Base-by-base conservation (phyloP, 2,329 filamentous ascomycete genomes). In the Aspergillus alliaceus region DNA sequence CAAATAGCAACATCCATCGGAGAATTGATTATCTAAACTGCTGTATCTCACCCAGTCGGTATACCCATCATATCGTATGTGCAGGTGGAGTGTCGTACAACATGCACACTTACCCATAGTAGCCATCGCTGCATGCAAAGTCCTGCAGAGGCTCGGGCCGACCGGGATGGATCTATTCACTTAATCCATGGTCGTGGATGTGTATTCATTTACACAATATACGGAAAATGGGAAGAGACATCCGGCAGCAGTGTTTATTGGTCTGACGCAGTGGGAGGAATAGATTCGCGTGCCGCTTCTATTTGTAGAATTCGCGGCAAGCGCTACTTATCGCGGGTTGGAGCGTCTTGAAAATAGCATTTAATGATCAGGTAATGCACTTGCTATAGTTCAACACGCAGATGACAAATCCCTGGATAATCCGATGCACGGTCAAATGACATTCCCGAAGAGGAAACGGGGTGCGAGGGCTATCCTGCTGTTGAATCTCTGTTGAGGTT, bases 101-200 rank as follows among this genome's bases (percentile, higher is more conserved):
- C 55, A 62, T 58, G 50, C 31, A 55, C 48, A 51, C 29, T 53
- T 44, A 32, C n/a, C 18, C 32, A 25, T 22, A 27, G 46, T 39
- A 31, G 24, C 18, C 18, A 47, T 53, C 52, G 15, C 50, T 25
- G 54, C 57, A 51, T 54, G 59, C 58, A 64, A 54, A 40, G 44
- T 11, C 51, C 54, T 59, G 62, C 62, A 58, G 51, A 65, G 64
- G 64, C 59, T 57, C 64, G 63, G 64, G 54, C 64, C 63, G 62
- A 54, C 52, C 59, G 62, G 58, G 51, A 62, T 59, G 54, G 48
- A 27, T 50, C 39, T 42, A 34, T 37, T 46, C 48, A 48, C 40
- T 34, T 51, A 53, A 52, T 57, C 49, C 54, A 58, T 48, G 31
- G 49, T 18, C n/a, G 24, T 44, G 24, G 40, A 27, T 44, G 40